Conservation (phyloP, 495 filamentous ascomycete species). For the Hypoxylon trugodes region DNA sequence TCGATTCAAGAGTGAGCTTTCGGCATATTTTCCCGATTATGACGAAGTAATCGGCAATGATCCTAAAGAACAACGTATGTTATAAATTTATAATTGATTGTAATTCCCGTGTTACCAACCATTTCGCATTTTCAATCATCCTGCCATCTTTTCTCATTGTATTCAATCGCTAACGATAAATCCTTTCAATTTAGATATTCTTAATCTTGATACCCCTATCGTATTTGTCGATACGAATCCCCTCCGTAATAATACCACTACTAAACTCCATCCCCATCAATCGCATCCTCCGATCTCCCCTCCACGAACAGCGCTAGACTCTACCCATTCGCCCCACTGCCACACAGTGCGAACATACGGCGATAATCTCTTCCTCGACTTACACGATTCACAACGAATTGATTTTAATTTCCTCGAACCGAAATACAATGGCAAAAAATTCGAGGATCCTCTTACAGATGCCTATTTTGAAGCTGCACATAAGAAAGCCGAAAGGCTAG, state of each 20-base stretch:
- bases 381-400: slow-evolving; percentile 62
- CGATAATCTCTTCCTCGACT: slow-evolving; percentile 55
- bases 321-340: slow-evolving; percentile 29
- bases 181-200: slow-evolving; percentile 55
- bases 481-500: slow-evolving; percentile 80
- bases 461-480: slow-evolving; percentile 73
- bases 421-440: slow-evolving; percentile 48
- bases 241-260: slow-evolving; percentile 28
- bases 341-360: slow-evolving; percentile 57
- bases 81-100: too few relatives aligned
- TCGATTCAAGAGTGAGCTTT: slow-evolving; percentile 85
- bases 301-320: slow-evolving; percentile 26
- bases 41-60: slow-evolving; percentile 89
- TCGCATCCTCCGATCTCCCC: slow-evolving; percentile 40
- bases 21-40: slow-evolving; percentile 88
- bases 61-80: slow-evolving; percentile 76
- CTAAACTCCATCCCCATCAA: slow-evolving; percentile 29
- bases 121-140: not conserved
- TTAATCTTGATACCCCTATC: slow-evolving; percentile 69
- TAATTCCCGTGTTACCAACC: slow-evolving; percentile 6
- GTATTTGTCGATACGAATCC: slow-evolving; percentile 59
- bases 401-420: slow-evolving; percentile 63
- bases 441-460: slow-evolving; percentile 75
- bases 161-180: slow-evolving; percentile 49
- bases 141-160: slow-evolving; percentile 35